Evolutionary conservation across 2,329 filamentous ascomycete genomes (phyloP), one percentile per base, ranked within the genome.

Genomic region (Colletotrichum sojae): DNA sequence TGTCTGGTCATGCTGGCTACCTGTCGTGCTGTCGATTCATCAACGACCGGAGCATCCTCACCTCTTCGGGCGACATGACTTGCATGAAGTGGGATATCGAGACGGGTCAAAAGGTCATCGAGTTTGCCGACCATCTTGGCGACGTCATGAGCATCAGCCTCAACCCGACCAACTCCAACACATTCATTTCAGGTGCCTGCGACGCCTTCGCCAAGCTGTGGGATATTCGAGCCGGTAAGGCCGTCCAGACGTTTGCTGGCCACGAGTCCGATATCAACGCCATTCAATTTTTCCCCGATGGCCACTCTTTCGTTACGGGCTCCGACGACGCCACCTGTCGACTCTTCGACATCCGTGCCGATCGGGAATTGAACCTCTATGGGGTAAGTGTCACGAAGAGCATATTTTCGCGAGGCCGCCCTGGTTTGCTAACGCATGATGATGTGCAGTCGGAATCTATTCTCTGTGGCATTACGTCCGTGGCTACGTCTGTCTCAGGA

Each of bases 41-140:
- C 86, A 98, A 97, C 81, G 96, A 99, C 84, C 92, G 96, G 78
- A 94, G 94, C 78, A 98, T 99, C 77, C 90, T 99, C 73, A 99
- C 96, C 70, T 98, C 96, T 0, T 99, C 96, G 3, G 96, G 96
- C 72, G 96, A 99, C 80, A 99, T 99, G 96, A 99, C 96, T 60
- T 99, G 96, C 82, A 98, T 98, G 92, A 93, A 98, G 78, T 99
- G 96, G 96, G 96, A 99, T 85, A 95, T 99, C 73, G 96, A 99
- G 84, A 97, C 95, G 0, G 96, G 96, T 66, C 94, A 95, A 73
- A 98, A 98, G 85, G 93, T 97, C 49, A 97, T 95, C 78, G 96
- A 99, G 81, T 99, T 98, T 75, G 96, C 96, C 78, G 96, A 99
- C 83, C 96, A 99, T 80, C 88, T 99, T 12, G 96, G 96, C 79